These are phyloP conservation scores for Mycena alexandri DNA, from an alignment of 768 basidiomycete species.

Conservation along the genomic window DNA sequence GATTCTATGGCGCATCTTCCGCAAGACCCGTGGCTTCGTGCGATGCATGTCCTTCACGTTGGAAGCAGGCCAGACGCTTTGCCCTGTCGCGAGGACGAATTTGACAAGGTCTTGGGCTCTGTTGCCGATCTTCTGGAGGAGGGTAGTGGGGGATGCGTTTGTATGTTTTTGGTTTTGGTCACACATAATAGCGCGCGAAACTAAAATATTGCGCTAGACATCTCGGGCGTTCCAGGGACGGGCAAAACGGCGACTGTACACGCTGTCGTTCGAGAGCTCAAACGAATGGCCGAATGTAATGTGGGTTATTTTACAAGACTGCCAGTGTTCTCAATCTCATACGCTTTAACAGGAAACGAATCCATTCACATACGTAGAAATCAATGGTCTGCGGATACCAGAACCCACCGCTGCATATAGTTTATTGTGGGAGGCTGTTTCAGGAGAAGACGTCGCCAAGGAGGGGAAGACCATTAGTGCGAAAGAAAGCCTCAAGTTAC, in stretches of 20 bases:
- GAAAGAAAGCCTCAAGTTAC: constrained; percentile 85
- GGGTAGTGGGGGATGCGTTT: constrained; percentile 95
- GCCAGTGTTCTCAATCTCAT: neutral
- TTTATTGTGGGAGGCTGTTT: constrained; percentile 94
- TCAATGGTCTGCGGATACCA: constrained; percentile 94
- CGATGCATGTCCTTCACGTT: constrained; percentile 94
- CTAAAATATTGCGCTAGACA: constrained; percentile 67
- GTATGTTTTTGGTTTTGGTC: constrained; percentile 60
- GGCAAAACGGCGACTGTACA: constrained; percentile 99
- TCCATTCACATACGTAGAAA: constrained; percentile 97
- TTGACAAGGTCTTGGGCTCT: constrained; percentile 75
- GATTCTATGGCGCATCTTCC: constrained; percentile 67
- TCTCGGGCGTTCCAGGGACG: constrained; percentile 98
- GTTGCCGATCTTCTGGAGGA: constrained; percentile 91
- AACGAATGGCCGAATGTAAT: constrained; percentile 85
- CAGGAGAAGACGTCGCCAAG: constrained; percentile 74
- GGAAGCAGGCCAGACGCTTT: constrained; percentile 91
- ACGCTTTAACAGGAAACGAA: constrained; percentile 79
- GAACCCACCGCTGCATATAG: constrained; percentile 94
- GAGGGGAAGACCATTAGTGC: constrained; percentile 76
- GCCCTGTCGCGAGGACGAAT: constrained; percentile 92
- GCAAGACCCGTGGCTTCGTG: constrained; percentile 84
- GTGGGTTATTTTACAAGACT: constrained; percentile 55
- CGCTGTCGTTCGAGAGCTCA: constrained; percentile 89
- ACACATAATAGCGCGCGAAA: neutral